These are phyloP conservation scores for Fusarium tjaetaba DNA, from an alignment of 2,329 filamentous ascomycete species.

Conservation along the genomic window DNA sequence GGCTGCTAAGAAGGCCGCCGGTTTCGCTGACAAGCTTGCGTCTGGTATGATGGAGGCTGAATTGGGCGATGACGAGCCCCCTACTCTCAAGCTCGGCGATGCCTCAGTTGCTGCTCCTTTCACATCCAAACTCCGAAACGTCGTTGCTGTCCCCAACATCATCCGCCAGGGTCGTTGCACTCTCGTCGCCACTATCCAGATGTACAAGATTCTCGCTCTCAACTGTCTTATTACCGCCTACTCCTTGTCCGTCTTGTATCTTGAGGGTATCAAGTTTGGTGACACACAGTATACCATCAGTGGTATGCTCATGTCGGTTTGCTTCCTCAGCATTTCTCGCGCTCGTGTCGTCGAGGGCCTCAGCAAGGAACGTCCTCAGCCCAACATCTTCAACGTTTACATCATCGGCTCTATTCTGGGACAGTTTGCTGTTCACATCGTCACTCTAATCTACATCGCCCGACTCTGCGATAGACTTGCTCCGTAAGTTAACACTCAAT, in stretches of 20 bases:
- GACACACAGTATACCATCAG: conserved; percentile 98
- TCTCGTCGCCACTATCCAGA: conserved; percentile 97
- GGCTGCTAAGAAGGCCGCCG: conserved; percentile 76
- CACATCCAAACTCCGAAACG: conserved; percentile 96
- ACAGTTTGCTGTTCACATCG: conserved; percentile 96
- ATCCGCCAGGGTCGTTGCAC: conserved; percentile 98
- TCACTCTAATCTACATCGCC: conserved; percentile 92
- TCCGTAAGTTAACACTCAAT: conserved; percentile 69
- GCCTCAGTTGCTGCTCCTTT: conserved; percentile 97
- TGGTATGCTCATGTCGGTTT: conserved; percentile 99
- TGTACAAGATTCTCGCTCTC: conserved; percentile 99
- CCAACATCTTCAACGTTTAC: conserved; percentile 99
- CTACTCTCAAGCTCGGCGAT: conserved; percentile 95
- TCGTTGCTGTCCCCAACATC: conserved; percentile 97
- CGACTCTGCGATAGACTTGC: conserved; percentile 86
- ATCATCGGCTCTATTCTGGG: conserved; percentile 98
- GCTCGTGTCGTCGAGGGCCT: conserved; percentile 94
- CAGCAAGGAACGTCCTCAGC: conserved; percentile 96
- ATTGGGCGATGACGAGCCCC: conserved; percentile 88
- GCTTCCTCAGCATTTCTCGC: conserved; percentile 98
- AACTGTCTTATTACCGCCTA: conserved; percentile 99
- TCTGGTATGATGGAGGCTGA: conserved; percentile 90
- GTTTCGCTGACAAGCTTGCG: conserved; percentile 87
- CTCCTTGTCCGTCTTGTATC: conserved; percentile 93
- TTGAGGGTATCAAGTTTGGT: conserved; percentile 99